These are phyloP conservation scores for Salvia miltiorrhiza DNA, from an alignment of 257 asterid species.

Conservation along the genomic window DNA sequence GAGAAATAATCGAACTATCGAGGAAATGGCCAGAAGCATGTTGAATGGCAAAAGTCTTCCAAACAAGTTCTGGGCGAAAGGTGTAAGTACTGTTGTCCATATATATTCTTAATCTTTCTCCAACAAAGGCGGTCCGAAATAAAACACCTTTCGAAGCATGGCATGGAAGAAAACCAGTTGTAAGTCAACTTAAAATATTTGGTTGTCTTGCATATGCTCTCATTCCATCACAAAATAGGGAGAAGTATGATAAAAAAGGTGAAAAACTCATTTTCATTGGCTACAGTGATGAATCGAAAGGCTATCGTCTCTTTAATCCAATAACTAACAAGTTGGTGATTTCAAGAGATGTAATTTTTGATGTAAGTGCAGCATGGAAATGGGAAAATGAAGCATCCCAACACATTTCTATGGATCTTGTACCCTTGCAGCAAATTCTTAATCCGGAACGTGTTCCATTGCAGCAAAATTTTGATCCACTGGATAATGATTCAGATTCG, in stretches of 20 bases:
- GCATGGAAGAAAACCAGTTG: background rate
- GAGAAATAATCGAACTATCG: too few species aligned
- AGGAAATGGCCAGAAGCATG: constrained; percentile 13
- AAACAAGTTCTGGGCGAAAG: constrained; percentile 15
- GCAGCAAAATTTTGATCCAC: too few species aligned
- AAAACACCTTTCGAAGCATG: background rate
- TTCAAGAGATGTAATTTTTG: constrained; percentile 9
- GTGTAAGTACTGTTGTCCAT: background rate
- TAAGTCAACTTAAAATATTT: background rate
- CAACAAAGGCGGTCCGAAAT: background rate
- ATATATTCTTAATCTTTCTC: constrained; percentile 2
- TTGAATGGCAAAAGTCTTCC: constrained; percentile 2
- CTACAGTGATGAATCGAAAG: constrained; percentile 11
- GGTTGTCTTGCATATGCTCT: constrained; percentile 10
- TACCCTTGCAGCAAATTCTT: background rate
- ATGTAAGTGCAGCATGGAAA: background rate
- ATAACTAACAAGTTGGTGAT: background rate
- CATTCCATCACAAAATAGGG: background rate
- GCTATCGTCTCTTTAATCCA: background rate
- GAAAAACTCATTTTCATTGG: constrained; percentile 7
- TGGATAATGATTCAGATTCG: too few species aligned
- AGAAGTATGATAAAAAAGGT: background rate
- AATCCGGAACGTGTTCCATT: too few species aligned
- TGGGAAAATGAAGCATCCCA: background rate
- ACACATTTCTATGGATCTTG: background rate